Evolutionary conservation across 768 basidiomycete genomes (phyloP), one percentile per base, ranked within the genome.

Genomic region (Cystofilobasidium capitatum): DNA sequence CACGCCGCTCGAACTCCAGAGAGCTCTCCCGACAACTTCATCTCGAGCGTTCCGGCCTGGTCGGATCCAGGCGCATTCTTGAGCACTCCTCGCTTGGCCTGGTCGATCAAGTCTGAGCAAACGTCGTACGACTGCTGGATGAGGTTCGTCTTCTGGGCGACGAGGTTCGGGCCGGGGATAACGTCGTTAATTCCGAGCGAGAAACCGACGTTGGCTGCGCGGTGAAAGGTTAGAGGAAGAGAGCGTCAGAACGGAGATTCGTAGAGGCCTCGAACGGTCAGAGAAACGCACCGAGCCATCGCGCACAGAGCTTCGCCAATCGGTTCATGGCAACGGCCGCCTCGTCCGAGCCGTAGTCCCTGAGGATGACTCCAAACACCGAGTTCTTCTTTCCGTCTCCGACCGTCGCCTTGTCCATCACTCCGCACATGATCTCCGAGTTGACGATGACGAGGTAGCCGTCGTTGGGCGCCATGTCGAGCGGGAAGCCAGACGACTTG

Each of bases 381-480:
- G 92, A 96, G 75, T 97, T 98, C 81, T 99, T 98, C 83, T 99
- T 99, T 62, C 96, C 96, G 72, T 90, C 88, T 63, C 96, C 96
- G 4, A 98, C 87, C 0, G 91, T 97, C 20, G 89, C 89, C 79
- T 99, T 99, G 80, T 99, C 96, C 86, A 98, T 94, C 20, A 91
- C 89, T 51, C 96, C 96, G 73, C 93, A 97, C 91, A 98, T 99
- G 72, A 99, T 91, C 78, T 99, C 93, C 74, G 89, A 91, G 76
- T 98, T 99, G 70, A 92, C 85, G 64, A 99, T 85, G 54, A 99
- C 96, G 33, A 99, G 83, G 86, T 90, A 98, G 0, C 94, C 94
- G 72, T 99, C 96, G 74, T 99, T 98, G 0, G 94, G 93, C 13
- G 89, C 88, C 76, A 99, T 81, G 72, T 99, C 96, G 29, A 70